phyloP scores from a whole-genome alignment of 306 rosid species.

The Argentina anserina region DNA sequence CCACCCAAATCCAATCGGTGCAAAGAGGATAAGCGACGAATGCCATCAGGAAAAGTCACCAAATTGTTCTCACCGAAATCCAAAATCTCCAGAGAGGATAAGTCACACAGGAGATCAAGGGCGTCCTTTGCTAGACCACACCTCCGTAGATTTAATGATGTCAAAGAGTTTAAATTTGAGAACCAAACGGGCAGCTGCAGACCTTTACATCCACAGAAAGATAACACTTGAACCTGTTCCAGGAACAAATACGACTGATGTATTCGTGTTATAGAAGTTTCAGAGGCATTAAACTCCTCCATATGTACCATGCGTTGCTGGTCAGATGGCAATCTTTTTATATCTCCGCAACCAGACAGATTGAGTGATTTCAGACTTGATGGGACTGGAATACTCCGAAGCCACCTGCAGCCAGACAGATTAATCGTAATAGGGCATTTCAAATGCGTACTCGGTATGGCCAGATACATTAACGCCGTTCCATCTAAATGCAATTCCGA shows the following conservation, averaged over 20 bases:
- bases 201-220: not conserved
- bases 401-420: not conserved
- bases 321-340: not conserved
- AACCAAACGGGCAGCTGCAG: not conserved
- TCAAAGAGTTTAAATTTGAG: not conserved
- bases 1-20: not conserved
- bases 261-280: slow-evolving; percentile 5
- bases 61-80: slow-evolving; percentile 13
- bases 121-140: slow-evolving; percentile 11
- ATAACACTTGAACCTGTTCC: not conserved
- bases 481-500: slow-evolving; percentile 12
- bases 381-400: not conserved
- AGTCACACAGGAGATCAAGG: not conserved
- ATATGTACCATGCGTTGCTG: not conserved
- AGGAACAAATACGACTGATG: not conserved
- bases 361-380: not conserved
- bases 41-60: not conserved
- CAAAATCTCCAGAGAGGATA: slow-evolving; percentile 17
- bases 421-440: not conserved
- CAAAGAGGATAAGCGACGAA: not conserved
- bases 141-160: slow-evolving; percentile 5
- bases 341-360: not conserved
- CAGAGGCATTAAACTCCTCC: slow-evolving; percentile 8
- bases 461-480: not conserved
- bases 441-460: not conserved